Base-by-base conservation (phyloP, 2,329 filamentous ascomycete genomes). In the Cordyceps sp. region DNA sequence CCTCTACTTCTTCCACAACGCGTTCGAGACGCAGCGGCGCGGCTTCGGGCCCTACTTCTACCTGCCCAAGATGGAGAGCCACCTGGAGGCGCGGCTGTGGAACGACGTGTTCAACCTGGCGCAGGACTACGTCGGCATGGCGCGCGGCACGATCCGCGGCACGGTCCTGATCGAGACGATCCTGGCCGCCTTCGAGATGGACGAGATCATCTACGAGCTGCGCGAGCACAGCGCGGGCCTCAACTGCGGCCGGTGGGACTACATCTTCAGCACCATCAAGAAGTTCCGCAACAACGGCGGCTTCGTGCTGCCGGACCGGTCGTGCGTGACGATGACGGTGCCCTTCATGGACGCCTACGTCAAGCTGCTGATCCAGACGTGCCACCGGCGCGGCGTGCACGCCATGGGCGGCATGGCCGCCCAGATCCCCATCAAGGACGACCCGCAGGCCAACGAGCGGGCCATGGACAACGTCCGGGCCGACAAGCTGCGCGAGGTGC, bases 251-350 rank as follows among this genome's bases (percentile, higher is more conserved):
- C 80, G 90, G 45, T 98, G 90, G 90, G 90, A 98, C 55, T 98
- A 98, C 69, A 96, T 98, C 62, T 98, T 98, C 70, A 90, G 80
- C 56, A 84, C 88, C 52, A 96, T 98, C 68, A 98, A 98, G 73
- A 93, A 93, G 60, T 93, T 96, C 79, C 83, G 90, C 53, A 75
- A 93, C 50, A 90, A 94, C 66, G 67, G 81, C 47, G 77, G 78
- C 61, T 96, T 96, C 53, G 75, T 96, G 35, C 77, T 98, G 15
- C 90, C 90, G 19, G 88, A 98, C 57, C 82, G 90, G 39, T 78
- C 78, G 34, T 69, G 73, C 38, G 84, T 98, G 34, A 98, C 90
- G 45, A 96, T 98, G 90, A 96, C 86, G 10, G 80, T 88, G 2
- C 90, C 90, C 10, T 98, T 98, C 62, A 96, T 98, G 90, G 72